phyloP scores from a whole-genome alignment of 2,329 filamentous ascomycete genomes.

The Aspergillus fijiensis region DNA sequence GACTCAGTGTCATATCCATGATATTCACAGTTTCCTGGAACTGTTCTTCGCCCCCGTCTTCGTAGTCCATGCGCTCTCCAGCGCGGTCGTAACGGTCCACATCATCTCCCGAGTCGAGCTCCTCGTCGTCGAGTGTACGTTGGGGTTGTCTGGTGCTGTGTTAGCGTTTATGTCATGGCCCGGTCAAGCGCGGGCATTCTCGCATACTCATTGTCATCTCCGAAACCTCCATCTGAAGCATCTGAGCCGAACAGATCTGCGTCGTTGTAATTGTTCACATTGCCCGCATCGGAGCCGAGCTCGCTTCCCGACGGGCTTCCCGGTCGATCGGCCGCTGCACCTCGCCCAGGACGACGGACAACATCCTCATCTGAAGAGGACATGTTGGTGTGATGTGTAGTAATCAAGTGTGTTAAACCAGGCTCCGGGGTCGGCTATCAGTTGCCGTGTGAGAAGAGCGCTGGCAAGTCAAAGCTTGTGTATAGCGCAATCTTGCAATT shows the following conservation, averaged over 20 bases:
- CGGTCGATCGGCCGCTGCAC: constrained; percentile 22
- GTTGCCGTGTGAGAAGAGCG: neutral
- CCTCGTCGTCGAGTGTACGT: constrained; percentile 59
- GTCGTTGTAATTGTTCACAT: constrained; percentile 38
- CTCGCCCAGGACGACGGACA: constrained; percentile 36
- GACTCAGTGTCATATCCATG: constrained; percentile 57
- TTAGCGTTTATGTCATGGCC: constrained; percentile 15
- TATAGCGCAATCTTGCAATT: neutral
- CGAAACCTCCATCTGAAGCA: constrained; percentile 43
- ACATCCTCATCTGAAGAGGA: constrained; percentile 41
- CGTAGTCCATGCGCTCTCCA: constrained; percentile 47
- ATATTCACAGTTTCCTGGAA: constrained; percentile 51
- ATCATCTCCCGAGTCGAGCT: constrained; percentile 65
- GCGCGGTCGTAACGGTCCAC: constrained; percentile 56
- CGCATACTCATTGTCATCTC: constrained; percentile 33
- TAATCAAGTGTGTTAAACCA: neutral
- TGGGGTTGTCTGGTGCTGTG: constrained; percentile 28
- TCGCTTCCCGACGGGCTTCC: constrained; percentile 25
- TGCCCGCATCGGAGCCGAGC: constrained; percentile 29
- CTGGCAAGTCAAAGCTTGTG: neutral
- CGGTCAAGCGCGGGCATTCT: neutral
- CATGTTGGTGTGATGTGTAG: constrained; percentile 23
- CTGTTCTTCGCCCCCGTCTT: constrained; percentile 41
- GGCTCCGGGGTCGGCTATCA: neutral
- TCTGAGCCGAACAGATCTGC: constrained; percentile 50